Conservation (phyloP, 2,329 filamentous ascomycete species). For the Tolypocladium pustulatum region DNA sequence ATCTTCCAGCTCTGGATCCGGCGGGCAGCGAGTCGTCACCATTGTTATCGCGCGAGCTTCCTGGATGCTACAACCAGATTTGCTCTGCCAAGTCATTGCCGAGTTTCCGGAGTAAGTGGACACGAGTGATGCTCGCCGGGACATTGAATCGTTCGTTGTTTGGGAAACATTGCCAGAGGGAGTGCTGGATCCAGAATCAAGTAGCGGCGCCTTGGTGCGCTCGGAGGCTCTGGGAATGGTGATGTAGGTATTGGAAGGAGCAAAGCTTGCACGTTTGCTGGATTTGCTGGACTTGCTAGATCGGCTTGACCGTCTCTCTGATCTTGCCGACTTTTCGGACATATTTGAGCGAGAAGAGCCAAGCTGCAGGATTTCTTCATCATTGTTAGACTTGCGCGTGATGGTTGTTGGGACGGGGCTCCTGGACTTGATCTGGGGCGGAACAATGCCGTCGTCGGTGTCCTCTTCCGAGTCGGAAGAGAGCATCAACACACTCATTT, state of each 20-base stretch:
- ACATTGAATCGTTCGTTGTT: constrained; percentile 12
- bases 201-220: constrained; percentile 2
- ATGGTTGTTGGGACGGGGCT: background rate
- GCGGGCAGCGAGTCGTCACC: constrained; percentile 16
- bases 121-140: constrained; percentile 18
- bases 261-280: constrained; percentile 29
- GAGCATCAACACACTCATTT: constrained; percentile 45
- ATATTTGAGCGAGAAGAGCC: constrained; percentile 3
- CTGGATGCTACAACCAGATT: constrained; percentile 20
- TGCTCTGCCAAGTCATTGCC: constrained; percentile 19
- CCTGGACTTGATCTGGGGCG: constrained; percentile 3
- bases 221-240: constrained; percentile 21
- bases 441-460: constrained; percentile 7
- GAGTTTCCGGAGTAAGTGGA: constrained; percentile 29
- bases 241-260: constrained; percentile 30
- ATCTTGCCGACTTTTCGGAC: constrained; percentile 7
- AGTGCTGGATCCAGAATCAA: constrained; percentile 13
- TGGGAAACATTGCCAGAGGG: constrained; percentile 14
- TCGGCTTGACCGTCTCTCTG: background rate
- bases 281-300: constrained; percentile 17
- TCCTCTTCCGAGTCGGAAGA: constrained; percentile 49
- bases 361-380: constrained; percentile 4
- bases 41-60: constrained; percentile 30
- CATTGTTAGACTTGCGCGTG: background rate
- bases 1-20: constrained; percentile 13